Conservation (phyloP, 2,329 filamentous ascomycete genomes). For the Myriosclerotinia duriaeana region DNA sequence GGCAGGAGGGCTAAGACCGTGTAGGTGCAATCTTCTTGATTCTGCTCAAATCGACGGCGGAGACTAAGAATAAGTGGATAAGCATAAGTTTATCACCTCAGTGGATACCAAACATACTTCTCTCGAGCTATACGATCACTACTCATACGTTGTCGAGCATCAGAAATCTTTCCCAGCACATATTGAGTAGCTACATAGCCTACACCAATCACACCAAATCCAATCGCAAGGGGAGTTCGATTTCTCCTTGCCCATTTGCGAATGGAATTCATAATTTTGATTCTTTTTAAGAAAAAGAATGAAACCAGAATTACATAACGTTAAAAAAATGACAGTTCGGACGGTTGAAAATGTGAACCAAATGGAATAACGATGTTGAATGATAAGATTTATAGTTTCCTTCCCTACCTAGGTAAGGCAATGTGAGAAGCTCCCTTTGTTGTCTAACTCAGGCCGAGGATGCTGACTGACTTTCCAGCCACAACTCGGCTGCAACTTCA, state of each 20-base stretch:
- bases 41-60: slow-evolving; percentile 94
- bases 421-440: slow-evolving; percentile 20
- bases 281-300: slow-evolving; percentile 10
- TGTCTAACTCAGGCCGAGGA: slow-evolving; percentile 15
- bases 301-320: slow-evolving; percentile 30
- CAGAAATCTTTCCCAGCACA: slow-evolving; percentile 84
- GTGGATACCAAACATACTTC: slow-evolving; percentile 63
- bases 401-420: not conserved
- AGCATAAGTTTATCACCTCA: slow-evolving; percentile 25
- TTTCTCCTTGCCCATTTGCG: slow-evolving; percentile 92
- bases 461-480: slow-evolving; percentile 15
- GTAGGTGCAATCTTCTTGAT: slow-evolving; percentile 97
- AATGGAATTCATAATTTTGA: slow-evolving; percentile 59
- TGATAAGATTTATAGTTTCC: slow-evolving; percentile 1
- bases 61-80: slow-evolving; percentile 55
- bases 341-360: slow-evolving; percentile 12
- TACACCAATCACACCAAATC: slow-evolving; percentile 80
- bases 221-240: slow-evolving; percentile 83
- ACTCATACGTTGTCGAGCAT: slow-evolving; percentile 94
- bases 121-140: slow-evolving; percentile 94
- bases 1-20: slow-evolving; percentile 95
- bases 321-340: slow-evolving; percentile 5
- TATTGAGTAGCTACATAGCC: slow-evolving; percentile 93
- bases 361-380: slow-evolving; percentile 9
- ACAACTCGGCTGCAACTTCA: slow-evolving; percentile 18